Evolutionary conservation across 2,329 filamentous ascomycete genomes (phyloP).

Genomic region (Apiospora sp.): DNA sequence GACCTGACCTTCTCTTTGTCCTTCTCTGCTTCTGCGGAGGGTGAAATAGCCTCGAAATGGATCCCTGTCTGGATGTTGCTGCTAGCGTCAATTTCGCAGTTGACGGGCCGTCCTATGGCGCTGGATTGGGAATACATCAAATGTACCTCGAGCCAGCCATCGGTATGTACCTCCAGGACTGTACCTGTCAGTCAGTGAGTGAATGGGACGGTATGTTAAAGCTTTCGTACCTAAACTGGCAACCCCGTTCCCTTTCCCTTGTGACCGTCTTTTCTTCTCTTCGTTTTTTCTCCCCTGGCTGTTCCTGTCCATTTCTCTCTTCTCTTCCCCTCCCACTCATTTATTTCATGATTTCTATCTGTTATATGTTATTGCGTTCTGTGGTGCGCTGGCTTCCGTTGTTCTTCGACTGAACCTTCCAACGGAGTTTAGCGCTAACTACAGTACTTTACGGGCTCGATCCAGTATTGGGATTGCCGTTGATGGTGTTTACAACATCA

Average conservation of each 20-base stretch:
- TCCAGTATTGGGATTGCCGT: neutral
- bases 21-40: neutral
- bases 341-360: slow-evolving; percentile 25
- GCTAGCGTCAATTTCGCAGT: slow-evolving; percentile 21
- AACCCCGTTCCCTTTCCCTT: slow-evolving; percentile 42
- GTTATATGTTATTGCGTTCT: slow-evolving; percentile 23
- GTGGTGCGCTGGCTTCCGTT: slow-evolving; percentile 18
- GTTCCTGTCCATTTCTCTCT: slow-evolving; percentile 3
- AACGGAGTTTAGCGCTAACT: slow-evolving; percentile 28
- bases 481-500: neutral
- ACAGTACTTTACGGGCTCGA: slow-evolving; percentile 20
- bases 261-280: slow-evolving; percentile 36
- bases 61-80: slow-evolving; percentile 14
- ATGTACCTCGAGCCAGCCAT: slow-evolving; percentile 27
- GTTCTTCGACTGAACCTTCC: slow-evolving; percentile 24
- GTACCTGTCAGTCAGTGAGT: slow-evolving; percentile 24
- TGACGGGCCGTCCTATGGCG: slow-evolving; percentile 23
- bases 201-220: slow-evolving; percentile 26
- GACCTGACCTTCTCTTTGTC: neutral
- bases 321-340: slow-evolving; percentile 24
- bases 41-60: slow-evolving; percentile 21
- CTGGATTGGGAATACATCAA: slow-evolving; percentile 9
- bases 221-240: slow-evolving; percentile 40
- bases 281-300: slow-evolving; percentile 27
- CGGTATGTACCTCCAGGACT: slow-evolving; percentile 18